Evolutionary conservation across 2,329 filamentous ascomycete species (phyloP), one percentile per base, ranked within the genome.

Genomic region (Sporothrix mexicana): DNA sequence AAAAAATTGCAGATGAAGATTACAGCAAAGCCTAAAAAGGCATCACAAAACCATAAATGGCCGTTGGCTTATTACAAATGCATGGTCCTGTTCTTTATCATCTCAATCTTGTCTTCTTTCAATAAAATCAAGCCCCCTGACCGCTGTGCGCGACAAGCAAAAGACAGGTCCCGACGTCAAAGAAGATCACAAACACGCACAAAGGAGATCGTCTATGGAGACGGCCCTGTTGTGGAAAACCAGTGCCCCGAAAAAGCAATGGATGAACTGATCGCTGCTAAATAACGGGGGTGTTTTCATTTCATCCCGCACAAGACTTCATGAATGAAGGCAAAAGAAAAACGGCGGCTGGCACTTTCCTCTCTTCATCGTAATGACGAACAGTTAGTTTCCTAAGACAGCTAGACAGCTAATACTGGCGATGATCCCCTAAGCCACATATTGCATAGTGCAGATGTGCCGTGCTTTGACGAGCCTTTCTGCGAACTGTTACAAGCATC

Each of bases 61-160:
- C 25, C 20, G 20, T 25, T 20, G 51, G 20, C 25, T 55, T 55
- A 25, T 25, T 49, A 12, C 47, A 49, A 49, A 49, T 49, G 17
- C 13, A 25, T 36, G 7, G 3, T 6, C 7, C 17, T n/a, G 15
- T 17, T 1, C 25, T 36, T 59, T 17, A 17, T 59, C 8, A 20
- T 62, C 36, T 5, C 10, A 5, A 10, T 43, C 25, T 20, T n/a
- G 43, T 61, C 0, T 43, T n/a, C 17, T 62, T 43, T n/a, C 30
- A 20, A 12, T 20, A 20, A 43, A 53, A 20, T 12, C 5, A 41
- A 7, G 5, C 10, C 57, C 15, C 30, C 30, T 17, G 36, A 36
- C 15, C 43, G 57, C 57, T 30, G 57, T 36, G 57, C 30, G 25
- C 55, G 55, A 62, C 30, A 62, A 62, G 43, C 57, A 59, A 59